Percentiles rank a stretch among this genome's conserved stretches.
Evolutionary conservation across 352 stramenopile species (phyloP).

Genomic region (Pythium diclinum): DNA sequence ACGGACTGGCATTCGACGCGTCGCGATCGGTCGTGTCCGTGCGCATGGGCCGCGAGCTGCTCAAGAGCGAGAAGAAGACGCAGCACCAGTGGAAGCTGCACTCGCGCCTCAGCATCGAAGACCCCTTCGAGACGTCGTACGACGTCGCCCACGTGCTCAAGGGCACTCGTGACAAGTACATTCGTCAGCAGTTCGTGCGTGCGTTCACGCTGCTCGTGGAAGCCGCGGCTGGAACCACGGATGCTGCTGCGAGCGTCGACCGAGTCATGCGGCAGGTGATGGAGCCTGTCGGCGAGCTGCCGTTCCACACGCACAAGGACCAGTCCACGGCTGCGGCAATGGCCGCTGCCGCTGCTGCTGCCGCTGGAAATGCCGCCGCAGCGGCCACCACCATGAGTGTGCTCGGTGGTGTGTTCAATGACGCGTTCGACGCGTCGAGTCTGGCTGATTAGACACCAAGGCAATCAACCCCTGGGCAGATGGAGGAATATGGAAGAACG

Average conservation of each 20-base stretch:
- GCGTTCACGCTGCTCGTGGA: constrained; percentile 64
- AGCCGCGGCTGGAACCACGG: constrained; percentile 19
- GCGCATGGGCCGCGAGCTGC: constrained; percentile 58
- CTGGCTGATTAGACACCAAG: constrained; percentile 11
- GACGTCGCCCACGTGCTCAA: constrained; percentile 97
- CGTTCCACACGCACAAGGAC: constrained; percentile 32
- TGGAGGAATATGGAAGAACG: not conserved
- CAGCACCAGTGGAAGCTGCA: constrained; percentile 71
- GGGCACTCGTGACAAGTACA: constrained; percentile 80
- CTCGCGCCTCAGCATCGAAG: constrained; percentile 92
- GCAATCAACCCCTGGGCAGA: not conserved
- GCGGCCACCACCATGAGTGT: constrained; percentile 20
- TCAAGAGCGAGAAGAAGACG: constrained; percentile 74
- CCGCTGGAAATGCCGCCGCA: constrained; percentile 17
- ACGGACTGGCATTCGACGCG: constrained; percentile 66
- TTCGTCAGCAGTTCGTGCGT: constrained; percentile 77
- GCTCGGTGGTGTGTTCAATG: constrained; percentile 25
- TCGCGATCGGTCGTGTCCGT: constrained; percentile 66
- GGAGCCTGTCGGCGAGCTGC: constrained; percentile 23
- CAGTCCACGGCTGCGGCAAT: constrained; percentile 18
- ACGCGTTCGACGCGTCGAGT: constrained; percentile 24
- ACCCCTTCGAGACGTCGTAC: constrained; percentile 98
- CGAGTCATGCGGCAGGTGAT: constrained; percentile 20
- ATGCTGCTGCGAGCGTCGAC: constrained; percentile 4
- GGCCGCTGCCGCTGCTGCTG: constrained; percentile 13